Evolutionary conservation across 139 green algal genomes (phyloP).

Genomic region (Chlamydomonas schloesseri): DNA sequence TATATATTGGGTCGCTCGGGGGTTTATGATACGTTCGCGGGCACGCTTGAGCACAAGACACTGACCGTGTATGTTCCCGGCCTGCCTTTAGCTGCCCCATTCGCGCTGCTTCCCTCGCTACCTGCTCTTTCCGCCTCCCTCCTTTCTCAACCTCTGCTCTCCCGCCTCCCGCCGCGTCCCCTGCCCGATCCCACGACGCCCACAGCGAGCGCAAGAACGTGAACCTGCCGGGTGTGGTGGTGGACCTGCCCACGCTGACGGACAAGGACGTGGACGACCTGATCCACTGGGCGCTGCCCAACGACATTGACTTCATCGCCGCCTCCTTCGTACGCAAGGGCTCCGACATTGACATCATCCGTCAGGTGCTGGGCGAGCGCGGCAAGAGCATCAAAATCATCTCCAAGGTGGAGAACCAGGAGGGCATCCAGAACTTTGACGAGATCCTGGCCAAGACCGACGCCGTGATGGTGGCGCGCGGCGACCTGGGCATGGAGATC

Average conservation of each 20-base stretch:
- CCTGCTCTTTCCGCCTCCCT: too few species aligned
- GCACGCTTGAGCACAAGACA: too few species aligned
- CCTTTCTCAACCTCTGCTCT: too few species aligned
- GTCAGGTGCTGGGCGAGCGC: constrained; percentile 85
- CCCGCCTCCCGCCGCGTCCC: too few species aligned
- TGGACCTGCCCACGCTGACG: constrained; percentile 97
- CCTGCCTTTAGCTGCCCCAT: too few species aligned
- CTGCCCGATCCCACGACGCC: background rate
- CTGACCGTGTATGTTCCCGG: too few species aligned
- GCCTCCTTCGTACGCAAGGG: constrained; percentile 99
- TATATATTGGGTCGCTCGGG: too few species aligned
- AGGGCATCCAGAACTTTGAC: constrained; percentile 97
- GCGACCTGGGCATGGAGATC: constrained; percentile 99
- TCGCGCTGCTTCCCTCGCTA: too few species aligned
- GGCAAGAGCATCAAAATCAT: constrained; percentile 95
- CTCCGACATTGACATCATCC: constrained; percentile 91
- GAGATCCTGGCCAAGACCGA: constrained; percentile 92
- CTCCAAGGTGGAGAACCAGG: constrained; percentile 98
- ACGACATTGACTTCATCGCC: constrained; percentile 98
- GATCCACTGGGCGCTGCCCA: constrained; percentile 94
- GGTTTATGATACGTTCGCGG: too few species aligned
- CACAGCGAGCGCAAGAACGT: constrained; percentile 97
- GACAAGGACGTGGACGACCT: constrained; percentile 97
- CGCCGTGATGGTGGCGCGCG: constrained; percentile 83
- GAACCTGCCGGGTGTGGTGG: constrained; percentile 96